phyloP scores from a whole-genome alignment of 2,329 filamentous ascomycete species.

The Leptodontidium sp. region DNA sequence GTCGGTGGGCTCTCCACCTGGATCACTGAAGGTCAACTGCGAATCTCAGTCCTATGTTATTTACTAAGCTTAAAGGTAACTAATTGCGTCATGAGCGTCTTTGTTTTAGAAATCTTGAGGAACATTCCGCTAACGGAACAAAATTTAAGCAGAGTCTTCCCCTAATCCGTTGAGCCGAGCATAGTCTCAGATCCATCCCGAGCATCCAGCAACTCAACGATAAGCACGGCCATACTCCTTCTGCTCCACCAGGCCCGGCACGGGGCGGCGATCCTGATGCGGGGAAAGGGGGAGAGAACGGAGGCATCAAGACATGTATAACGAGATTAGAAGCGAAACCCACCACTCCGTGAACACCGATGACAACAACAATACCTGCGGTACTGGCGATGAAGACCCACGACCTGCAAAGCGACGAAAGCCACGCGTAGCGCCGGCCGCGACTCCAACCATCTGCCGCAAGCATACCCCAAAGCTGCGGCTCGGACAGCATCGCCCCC shows the following conservation, averaged over 20 bases:
- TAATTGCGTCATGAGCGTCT: slow-evolving; percentile 23
- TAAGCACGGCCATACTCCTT: not conserved
- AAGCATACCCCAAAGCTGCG: not conserved
- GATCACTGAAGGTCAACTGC: slow-evolving; percentile 39
- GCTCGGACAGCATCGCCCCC: not conserved
- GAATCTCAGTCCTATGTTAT: slow-evolving; percentile 36
- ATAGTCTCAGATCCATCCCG: slow-evolving; percentile 32
- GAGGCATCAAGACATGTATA: slow-evolving; percentile 28
- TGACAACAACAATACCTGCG: too few relatives aligned
- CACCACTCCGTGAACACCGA: not conserved
- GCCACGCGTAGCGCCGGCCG: not conserved
- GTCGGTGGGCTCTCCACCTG: slow-evolving; percentile 30
- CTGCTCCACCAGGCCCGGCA: slow-evolving; percentile 19
- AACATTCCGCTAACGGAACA: slow-evolving; percentile 34
- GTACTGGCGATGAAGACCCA: too few relatives aligned
- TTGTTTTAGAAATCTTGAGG: slow-evolving; percentile 31
- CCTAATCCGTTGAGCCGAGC: slow-evolving; percentile 31
- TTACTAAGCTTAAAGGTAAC: slow-evolving; percentile 37
- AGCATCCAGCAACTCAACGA: slow-evolving; percentile 28
- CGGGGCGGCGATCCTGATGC: not conserved
- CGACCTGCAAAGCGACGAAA: too few relatives aligned
- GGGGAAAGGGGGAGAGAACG: slow-evolving; percentile 5
- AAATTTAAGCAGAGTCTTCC: slow-evolving; percentile 33
- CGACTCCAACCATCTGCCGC: not conserved
- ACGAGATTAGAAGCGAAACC: slow-evolving; percentile 26